Base-by-base conservation (phyloP, 164 flowering plant species). In the Berberis thunbergii region DNA sequence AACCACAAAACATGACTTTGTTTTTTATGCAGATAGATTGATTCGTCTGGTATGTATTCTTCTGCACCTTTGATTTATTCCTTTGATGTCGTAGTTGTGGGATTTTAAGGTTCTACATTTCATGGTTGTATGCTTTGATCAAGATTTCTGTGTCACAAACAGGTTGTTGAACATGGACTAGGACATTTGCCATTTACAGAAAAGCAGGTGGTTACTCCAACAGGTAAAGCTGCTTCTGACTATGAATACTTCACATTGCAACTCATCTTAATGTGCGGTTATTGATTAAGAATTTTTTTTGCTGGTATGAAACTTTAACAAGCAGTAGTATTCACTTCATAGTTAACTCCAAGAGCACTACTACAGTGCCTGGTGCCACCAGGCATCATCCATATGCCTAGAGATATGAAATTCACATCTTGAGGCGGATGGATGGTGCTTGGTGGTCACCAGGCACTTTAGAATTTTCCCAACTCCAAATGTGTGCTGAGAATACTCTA, bases 91-190 rank as follows among this genome's bases (percentile, higher is more conserved):
- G 11, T 39, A 2, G 6, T 26, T n/a, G 41, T 70, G 26, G 59
- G 56, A 12, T 54, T 44, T 4, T 4, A 1, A 40, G 43, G 10
- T 3, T 10, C 7, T 52, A 52, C 10, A 1, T 38, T 43, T 56
- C 43, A 48, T 49, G 5, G 12, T 68, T 13, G 26, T 59, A 12
- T 62, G 52, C 38, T 26, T 26, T 64, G 45, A 59, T 54, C 43
- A 13, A 62, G 26, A 61, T 41, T 59, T 13, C 10, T 57, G 12
- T 53, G 60, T 49, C 52, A 56, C 63, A 13, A 45, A 57, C 69
- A 94, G 99, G 99, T 94, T 67, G 99, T 94, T 73, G 99, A 94
- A 66, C 99, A 94, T 83, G 99, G 99, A 26, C 78, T 94, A n/a
- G 99, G 99, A 41, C 99, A 94, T 83, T 85, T 94, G 38, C 99